Percentiles rank a stretch among this genome's conserved stretches.
These are phyloP conservation scores for Colletotrichum camelliae DNA, from an alignment of 2,329 filamentous ascomycete species.

Conservation along the genomic window DNA sequence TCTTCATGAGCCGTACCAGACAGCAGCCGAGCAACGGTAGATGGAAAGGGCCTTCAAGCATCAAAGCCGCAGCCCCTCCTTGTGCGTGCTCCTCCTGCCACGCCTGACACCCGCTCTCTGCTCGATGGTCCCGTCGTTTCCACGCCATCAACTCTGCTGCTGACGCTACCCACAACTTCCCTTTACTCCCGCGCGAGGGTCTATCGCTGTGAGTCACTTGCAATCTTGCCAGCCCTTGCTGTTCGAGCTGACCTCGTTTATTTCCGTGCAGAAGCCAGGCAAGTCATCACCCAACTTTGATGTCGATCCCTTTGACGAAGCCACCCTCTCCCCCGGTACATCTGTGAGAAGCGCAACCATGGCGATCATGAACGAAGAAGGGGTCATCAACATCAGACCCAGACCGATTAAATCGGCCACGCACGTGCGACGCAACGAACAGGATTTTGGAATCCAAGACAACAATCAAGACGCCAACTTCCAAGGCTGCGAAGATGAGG, in stretches of 20 bases:
- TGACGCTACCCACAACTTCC: no score
- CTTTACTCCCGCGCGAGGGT: no score
- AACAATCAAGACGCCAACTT: background rate
- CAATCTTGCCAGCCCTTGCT: background rate
- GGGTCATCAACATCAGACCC: background rate
- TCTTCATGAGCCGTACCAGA: background rate
- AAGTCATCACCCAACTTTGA: background rate
- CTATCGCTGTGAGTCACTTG: no score
- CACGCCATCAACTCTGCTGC: no score
- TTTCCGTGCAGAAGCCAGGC: background rate
- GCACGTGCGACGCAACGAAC: background rate
- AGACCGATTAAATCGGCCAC: background rate
- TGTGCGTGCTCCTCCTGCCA: no score
- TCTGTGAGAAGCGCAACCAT: background rate
- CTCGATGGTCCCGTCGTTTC: no score
- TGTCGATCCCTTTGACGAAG: background rate
- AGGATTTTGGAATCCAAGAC: background rate
- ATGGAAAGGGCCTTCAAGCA: no score
- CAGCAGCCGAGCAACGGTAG: no score
- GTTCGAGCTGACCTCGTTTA: background rate
- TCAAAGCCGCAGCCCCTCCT: no score
- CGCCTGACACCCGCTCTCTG: no score
- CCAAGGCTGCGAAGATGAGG: no score
- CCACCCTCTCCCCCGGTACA: background rate
- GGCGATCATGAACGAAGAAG: background rate